Conservation (phyloP, 768 basidiomycete genomes). For the Mycena rebaudengoi region DNA sequence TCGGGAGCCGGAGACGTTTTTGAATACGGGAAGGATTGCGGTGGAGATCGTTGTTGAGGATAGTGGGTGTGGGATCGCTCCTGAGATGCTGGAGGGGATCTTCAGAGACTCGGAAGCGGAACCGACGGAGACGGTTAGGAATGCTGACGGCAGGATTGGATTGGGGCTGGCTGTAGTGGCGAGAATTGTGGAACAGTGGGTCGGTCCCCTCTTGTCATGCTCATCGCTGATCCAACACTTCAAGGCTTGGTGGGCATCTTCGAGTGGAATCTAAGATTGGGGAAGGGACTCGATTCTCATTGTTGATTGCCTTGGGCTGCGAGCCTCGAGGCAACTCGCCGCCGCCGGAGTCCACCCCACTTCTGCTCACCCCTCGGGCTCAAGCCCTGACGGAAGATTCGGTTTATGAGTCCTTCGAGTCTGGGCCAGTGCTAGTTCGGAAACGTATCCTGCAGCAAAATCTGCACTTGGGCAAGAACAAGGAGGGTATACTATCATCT, state of each 20-base stretch:
- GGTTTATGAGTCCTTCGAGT: too few relatives aligned
- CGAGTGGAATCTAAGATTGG: constrained; percentile 77
- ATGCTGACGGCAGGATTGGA: constrained; percentile 55
- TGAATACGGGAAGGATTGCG: constrained; percentile 53
- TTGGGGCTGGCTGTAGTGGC: constrained; percentile 85
- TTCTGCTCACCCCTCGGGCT: constrained; percentile 19
- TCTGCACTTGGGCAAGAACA: too few relatives aligned
- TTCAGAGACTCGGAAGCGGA: constrained; percentile 85
- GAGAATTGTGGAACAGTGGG: constrained; percentile 73
- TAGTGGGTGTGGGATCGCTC: constrained; percentile 76
- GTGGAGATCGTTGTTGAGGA: constrained; percentile 79
- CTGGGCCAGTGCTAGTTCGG: too few relatives aligned
- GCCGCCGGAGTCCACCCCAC: constrained; percentile 25
- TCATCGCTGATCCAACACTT: background rate
- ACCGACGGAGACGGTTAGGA: constrained; percentile 48
- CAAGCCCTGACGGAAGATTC: too few relatives aligned
- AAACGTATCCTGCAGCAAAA: too few relatives aligned
- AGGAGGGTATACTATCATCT: too few relatives aligned
- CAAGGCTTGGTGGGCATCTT: constrained; percentile 72
- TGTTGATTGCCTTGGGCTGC: constrained; percentile 70
- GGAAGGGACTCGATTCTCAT: constrained; percentile 76
- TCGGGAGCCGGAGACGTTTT: constrained; percentile 60
- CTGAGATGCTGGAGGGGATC: constrained; percentile 75
- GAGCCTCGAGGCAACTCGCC: constrained; percentile 36
- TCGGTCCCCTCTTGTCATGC: background rate